Evolutionary conservation across 179 eudicot species (phyloP), one percentile per base, ranked within the genome.

Genomic region (Actinidia arguta): DNA sequence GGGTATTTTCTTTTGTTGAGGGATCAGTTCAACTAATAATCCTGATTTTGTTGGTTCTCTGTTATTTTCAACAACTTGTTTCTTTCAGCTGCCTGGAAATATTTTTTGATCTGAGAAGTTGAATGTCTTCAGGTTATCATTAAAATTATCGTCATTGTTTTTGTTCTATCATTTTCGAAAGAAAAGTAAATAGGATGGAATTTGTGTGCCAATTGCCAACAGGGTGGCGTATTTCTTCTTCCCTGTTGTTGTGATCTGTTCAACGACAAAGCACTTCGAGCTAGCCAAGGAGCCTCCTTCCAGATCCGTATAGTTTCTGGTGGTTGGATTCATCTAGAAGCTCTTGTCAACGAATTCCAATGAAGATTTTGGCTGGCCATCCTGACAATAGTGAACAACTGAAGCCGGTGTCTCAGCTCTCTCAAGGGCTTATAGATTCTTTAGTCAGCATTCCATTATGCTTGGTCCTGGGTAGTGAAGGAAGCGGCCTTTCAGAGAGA

Each of bases 231-330:
- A 61, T 92, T 95, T 81, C 86, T 96, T 81, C 98, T 96, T 70
- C 94, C 95, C 61, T 98, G 97, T 61, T 94, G 99, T 78, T 94
- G 98, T 76, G 98, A 94, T 81, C 97, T 96, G n/a, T 96, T 94
- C 88, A 96, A 94, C 17, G 98, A 93, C 22, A 96, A 96, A 88
- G 94, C 96, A 59, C 90, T 96, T 47, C 88, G 98, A 79, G 97
- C 98, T 6, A 92, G 96, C 89, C 87, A 98, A 82, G 99, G 99
- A 75, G 97, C 97, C 72, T 81, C 97, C 59, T 96, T 94, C 88
- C 99, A 93, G 87, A 88, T 94, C 59, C 96, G 97, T 18, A 78
- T 93, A 69, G 94, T 94, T 73, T 90, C 93, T 0, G 99, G 98
- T 22, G 76, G 75, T 24, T 96, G 99, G 99, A 31, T 36, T 14